These are phyloP conservation scores for Psilocybe cubensis DNA, from an alignment of 768 basidiomycete genomes.

Conservation along the genomic window DNA sequence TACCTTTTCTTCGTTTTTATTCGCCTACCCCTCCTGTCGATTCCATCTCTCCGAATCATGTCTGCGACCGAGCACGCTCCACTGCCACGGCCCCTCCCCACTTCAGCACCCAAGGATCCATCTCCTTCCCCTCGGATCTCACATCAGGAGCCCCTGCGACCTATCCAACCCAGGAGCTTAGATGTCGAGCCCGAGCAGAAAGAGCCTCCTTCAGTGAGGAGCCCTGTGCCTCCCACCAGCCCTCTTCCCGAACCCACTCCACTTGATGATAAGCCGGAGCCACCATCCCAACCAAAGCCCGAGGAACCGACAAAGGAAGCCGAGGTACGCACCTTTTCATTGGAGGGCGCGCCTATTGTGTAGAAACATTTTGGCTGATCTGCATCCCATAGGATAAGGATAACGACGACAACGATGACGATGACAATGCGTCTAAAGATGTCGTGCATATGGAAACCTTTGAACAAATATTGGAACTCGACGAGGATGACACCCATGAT, in stretches of 20 bases:
- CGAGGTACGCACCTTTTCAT: conserved; percentile 8
- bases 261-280: background rate
- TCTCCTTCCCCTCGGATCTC: conserved; percentile 12
- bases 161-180: conserved; percentile 5
- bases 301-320: conserved; percentile 11
- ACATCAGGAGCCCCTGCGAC: conserved; percentile 11
- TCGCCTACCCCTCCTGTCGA: conserved; percentile 1
- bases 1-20: background rate
- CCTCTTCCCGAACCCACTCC: conserved; percentile 5
- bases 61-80: conserved; percentile 21
- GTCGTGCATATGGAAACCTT: conserved; percentile 84
- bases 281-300: conserved; percentile 5
- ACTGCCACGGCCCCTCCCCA: conserved; percentile 13
- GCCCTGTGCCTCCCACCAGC: conserved; percentile 3
- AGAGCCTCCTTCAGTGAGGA: conserved; percentile 2
- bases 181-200: conserved; percentile 11
- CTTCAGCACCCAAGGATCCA: conserved; percentile 14
- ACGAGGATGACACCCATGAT: conserved; percentile 72
- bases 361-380: background rate
- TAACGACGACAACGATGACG: background rate
- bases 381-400: background rate
- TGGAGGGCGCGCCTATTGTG: background rate
- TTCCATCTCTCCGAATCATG: conserved; percentile 19
- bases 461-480: conserved; percentile 87
- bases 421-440: conserved; percentile 20